Evolutionary conservation across 805 yeast species (phyloP).

Genomic region (Diddensiella santjacobensis): DNA sequence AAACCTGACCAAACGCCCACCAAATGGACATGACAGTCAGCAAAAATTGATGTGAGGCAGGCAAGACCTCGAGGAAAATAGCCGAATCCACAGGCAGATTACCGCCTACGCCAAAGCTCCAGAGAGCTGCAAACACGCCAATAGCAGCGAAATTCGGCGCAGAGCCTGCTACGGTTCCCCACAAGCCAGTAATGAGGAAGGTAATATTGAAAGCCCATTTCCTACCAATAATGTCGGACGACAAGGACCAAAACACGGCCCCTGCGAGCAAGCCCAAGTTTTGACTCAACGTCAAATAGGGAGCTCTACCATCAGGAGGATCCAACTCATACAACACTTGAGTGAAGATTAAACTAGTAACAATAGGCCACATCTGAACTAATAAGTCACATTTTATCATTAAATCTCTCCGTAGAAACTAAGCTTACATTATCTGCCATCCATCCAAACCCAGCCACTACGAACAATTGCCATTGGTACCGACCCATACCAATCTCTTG

Average conservation of each 20-base stretch:
- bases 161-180: slow-evolving; percentile 51
- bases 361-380: slow-evolving; percentile 41
- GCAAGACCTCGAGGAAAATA: slow-evolving; percentile 49
- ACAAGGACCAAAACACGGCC: slow-evolving; percentile 50
- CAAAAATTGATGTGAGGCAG: slow-evolving; percentile 46
- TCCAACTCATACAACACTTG: slow-evolving; percentile 47
- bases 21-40: slow-evolving; percentile 50
- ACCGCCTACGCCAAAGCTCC: slow-evolving; percentile 50
- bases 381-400: no score
- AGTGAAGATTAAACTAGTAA: slow-evolving; percentile 44
- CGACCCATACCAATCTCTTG: slow-evolving; percentile 59
- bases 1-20: slow-evolving; percentile 62
- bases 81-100: slow-evolving; percentile 53
- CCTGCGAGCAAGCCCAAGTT: slow-evolving; percentile 50
- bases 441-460: slow-evolving; percentile 52
- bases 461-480: slow-evolving; percentile 47
- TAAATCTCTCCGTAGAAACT: no score
- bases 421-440: slow-evolving; percentile 44
- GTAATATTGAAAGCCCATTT: slow-evolving; percentile 48
- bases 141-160: slow-evolving; percentile 47
- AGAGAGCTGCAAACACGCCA: slow-evolving; percentile 44
- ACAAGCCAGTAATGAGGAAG: slow-evolving; percentile 44
- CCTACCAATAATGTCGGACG: slow-evolving; percentile 52
- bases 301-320: slow-evolving; percentile 41
- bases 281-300: slow-evolving; percentile 28